A percentile compares a stretch with the other conserved stretches of the same genome.
These are phyloP conservation scores for Halenospora varia DNA, from an alignment of 495 filamentous ascomycete species.

Conservation along the genomic window DNA sequence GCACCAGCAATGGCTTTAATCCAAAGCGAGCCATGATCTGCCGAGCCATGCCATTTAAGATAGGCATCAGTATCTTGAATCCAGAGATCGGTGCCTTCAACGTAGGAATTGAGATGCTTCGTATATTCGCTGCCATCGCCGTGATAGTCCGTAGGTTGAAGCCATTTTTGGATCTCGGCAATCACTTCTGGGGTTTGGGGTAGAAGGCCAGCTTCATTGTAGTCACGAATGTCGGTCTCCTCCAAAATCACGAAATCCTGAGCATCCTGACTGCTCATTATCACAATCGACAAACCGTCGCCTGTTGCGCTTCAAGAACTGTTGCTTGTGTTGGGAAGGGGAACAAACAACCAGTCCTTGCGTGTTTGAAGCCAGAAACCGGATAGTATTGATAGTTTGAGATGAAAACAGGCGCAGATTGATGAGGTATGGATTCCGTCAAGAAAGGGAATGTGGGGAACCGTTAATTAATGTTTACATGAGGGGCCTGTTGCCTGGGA, in stretches of 20 bases:
- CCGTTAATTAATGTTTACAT: too few species aligned
- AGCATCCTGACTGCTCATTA: too few species aligned
- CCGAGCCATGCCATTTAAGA: constrained; percentile 35
- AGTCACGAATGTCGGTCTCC: constrained; percentile 27
- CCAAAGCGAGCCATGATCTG: constrained; percentile 38
- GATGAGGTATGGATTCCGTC: too few species aligned
- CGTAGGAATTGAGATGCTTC: constrained; percentile 36
- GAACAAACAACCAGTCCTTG: too few species aligned
- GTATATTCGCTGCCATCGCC: constrained; percentile 27
- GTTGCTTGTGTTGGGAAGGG: too few species aligned
- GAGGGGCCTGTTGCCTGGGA: too few species aligned
- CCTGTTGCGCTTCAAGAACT: too few species aligned
- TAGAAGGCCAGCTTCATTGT: constrained; percentile 30
- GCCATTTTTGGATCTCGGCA: constrained; percentile 31
- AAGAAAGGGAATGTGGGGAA: too few species aligned
- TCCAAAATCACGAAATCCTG: constrained; percentile 30
- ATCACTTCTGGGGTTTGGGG: constrained; percentile 22
- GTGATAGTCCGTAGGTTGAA: constrained; percentile 34
- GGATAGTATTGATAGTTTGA: too few species aligned
- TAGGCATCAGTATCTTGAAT: constrained; percentile 32
- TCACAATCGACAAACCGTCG: too few species aligned
- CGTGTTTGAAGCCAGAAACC: too few species aligned
- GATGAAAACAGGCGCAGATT: too few species aligned
- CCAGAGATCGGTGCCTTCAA: constrained; percentile 44
- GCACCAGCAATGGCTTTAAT: constrained; percentile 48